Evolutionary conservation across 1,139 yeast genomes (phyloP).

Genomic region (Geotrichum fermentans): DNA sequence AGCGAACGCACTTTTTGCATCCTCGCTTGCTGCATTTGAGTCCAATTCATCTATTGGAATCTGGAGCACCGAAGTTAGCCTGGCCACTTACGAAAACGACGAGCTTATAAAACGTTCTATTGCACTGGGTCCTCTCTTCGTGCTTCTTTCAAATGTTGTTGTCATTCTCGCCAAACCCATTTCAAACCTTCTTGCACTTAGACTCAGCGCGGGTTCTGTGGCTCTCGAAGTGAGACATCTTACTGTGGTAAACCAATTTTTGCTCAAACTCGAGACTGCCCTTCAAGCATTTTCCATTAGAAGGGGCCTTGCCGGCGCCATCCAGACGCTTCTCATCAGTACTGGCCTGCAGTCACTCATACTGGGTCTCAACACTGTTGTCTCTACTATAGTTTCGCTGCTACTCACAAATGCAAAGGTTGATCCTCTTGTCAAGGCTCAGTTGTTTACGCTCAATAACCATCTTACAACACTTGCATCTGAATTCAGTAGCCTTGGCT

Average conservation of each 20-base stretch:
- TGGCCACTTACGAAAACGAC: too few species aligned
- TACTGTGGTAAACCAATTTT: background rate
- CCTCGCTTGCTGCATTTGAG: constrained; percentile 1
- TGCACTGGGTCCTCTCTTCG: background rate
- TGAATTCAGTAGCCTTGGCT: background rate
- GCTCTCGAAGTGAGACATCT: constrained; percentile 4
- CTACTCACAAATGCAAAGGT: background rate
- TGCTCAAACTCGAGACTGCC: constrained; percentile 1
- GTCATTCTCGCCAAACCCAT: background rate
- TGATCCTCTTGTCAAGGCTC: constrained; percentile 4
- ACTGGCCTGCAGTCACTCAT: constrained; percentile 10
- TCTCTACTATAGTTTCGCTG: background rate
- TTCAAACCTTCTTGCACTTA: background rate
- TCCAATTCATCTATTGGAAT: background rate
- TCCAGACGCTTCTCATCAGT: constrained; percentile 3
- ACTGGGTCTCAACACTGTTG: constrained; percentile 1
- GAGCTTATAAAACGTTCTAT: constrained; percentile 1
- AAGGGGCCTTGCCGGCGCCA: constrained; percentile 4
- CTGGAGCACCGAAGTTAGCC: background rate
- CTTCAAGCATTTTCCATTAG: background rate
- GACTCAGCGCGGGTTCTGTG: background rate
- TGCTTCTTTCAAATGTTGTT: background rate
- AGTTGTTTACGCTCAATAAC: background rate
- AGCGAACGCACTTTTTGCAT: constrained; percentile 8
- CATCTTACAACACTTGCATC: background rate